Evolutionary conservation across 2,329 filamentous ascomycete genomes (phyloP).

Genomic region (Lasiodiplodia sp.): DNA sequence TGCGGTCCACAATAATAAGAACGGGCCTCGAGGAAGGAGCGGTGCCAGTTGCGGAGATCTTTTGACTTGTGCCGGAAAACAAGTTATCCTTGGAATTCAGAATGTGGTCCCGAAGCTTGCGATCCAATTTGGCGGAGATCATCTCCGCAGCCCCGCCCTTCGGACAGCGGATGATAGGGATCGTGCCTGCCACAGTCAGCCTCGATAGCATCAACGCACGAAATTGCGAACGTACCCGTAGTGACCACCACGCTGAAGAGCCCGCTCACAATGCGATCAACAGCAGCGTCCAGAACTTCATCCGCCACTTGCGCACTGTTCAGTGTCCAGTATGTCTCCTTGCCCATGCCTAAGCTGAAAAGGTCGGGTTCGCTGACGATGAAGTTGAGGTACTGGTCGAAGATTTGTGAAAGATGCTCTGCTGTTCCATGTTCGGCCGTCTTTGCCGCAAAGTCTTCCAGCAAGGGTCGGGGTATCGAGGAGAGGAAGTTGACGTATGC

Average conservation of each 20-base stretch:
- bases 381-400: conserved; percentile 97
- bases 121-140: conserved; percentile 91
- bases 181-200: conserved; percentile 66
- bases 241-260: conserved; percentile 99
- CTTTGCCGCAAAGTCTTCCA: conserved; percentile 93
- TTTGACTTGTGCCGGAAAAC: conserved; percentile 74
- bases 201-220: conserved; percentile 16
- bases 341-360: conserved; percentile 92
- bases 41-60: conserved; percentile 62
- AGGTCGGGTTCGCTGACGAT: conserved; percentile 94
- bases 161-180: conserved; percentile 93
- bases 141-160: conserved; percentile 93
- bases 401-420: conserved; percentile 90
- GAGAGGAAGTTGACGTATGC: conserved; percentile 98
- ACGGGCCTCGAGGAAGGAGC: conserved; percentile 82
- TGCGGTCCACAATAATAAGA: conserved; percentile 91
- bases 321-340: conserved; percentile 93
- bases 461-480: conserved; percentile 84
- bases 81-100: conserved; percentile 98
- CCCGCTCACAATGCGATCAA: conserved; percentile 92
- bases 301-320: conserved; percentile 93
- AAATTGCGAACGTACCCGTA: conserved; percentile 71
- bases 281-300: conserved; percentile 82
- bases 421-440: conserved; percentile 84
- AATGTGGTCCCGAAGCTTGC: conserved; percentile 94